phyloP scores from a whole-genome alignment of 371 early-diverging fungal species.

The Mortierella sp. region DNA sequence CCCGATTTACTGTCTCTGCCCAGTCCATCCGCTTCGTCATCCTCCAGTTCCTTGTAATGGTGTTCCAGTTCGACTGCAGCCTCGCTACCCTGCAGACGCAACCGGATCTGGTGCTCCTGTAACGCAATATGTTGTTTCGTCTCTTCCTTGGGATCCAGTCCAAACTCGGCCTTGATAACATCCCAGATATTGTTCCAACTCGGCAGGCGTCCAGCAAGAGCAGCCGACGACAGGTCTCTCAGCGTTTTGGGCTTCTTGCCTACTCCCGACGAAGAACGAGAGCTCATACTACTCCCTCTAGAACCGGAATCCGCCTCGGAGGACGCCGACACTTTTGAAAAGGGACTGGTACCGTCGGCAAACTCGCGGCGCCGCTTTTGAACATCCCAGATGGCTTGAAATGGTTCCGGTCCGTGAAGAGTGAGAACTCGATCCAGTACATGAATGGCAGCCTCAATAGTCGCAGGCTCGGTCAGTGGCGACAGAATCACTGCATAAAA shows the following conservation, averaged over 20 bases:
- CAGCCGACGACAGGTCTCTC: not conserved
- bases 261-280: slow-evolving; percentile 4
- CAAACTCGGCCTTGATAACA: slow-evolving; percentile 39
- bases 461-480: slow-evolving; percentile 38
- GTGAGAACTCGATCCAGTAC: slow-evolving; percentile 40
- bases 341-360: slow-evolving; percentile 32
- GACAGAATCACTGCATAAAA: slow-evolving; percentile 49
- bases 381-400: slow-evolving; percentile 43
- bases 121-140: slow-evolving; percentile 32
- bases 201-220: slow-evolving; percentile 27
- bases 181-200: slow-evolving; percentile 52
- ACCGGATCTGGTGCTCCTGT: slow-evolving; percentile 40
- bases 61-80: not conserved
- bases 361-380: slow-evolving; percentile 45
- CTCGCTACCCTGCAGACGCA: slow-evolving; percentile 14
- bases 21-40: not conserved
- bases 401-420: slow-evolving; percentile 47
- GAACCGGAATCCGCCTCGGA: not conserved
- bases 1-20: not conserved
- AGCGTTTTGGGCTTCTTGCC: not conserved
- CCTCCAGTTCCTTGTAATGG: not conserved
- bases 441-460: slow-evolving; percentile 49
- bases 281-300: slow-evolving; percentile 5
- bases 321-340: slow-evolving; percentile 17
- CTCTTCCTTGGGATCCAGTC: slow-evolving; percentile 38